phyloP scores from a whole-genome alignment of 176 grass and related monocot genomes.

The Canna indica region DNA sequence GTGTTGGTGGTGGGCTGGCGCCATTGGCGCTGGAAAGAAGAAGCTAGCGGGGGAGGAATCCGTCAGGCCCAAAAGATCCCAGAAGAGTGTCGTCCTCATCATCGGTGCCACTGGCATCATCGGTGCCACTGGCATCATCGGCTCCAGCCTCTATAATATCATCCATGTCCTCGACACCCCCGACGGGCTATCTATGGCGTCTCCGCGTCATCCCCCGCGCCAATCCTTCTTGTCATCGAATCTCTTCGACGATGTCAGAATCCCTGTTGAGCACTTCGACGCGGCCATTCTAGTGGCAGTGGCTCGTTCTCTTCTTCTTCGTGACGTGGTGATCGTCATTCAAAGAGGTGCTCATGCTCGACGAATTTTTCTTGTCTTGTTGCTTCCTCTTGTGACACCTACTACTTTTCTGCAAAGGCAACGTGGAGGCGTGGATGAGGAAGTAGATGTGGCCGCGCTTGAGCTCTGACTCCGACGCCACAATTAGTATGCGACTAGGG shows the following conservation, averaged over 20 bases:
- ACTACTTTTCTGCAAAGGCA: not conserved
- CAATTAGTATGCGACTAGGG: not conserved
- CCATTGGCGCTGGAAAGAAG: constrained; percentile 16
- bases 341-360: too few species aligned
- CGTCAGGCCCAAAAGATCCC: not conserved
- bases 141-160: constrained; percentile 12
- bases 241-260: not conserved
- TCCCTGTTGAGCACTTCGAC: constrained; percentile 32
- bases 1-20: constrained; percentile 24
- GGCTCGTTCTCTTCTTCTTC: constrained; percentile 1
- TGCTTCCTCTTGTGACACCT: not conserved
- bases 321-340: not conserved
- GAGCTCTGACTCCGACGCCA: constrained; percentile 12
- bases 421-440: not conserved
- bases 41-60: not conserved
- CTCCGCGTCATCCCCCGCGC: constrained; percentile 12
- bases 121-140: constrained; percentile 14
- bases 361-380: not conserved
- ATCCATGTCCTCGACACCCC: constrained; percentile 14
- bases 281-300: not conserved
- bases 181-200: constrained; percentile 39
- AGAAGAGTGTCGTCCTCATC: too few species aligned
- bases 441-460: constrained; percentile 14
- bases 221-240: constrained; percentile 24
- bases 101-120: constrained; percentile 10